A percentile compares a stretch with the other conserved stretches of the same genome.
These are phyloP conservation scores for Tanacetum coccineum DNA, from an alignment of 129 eudicot species.

Conservation along the genomic window DNA sequence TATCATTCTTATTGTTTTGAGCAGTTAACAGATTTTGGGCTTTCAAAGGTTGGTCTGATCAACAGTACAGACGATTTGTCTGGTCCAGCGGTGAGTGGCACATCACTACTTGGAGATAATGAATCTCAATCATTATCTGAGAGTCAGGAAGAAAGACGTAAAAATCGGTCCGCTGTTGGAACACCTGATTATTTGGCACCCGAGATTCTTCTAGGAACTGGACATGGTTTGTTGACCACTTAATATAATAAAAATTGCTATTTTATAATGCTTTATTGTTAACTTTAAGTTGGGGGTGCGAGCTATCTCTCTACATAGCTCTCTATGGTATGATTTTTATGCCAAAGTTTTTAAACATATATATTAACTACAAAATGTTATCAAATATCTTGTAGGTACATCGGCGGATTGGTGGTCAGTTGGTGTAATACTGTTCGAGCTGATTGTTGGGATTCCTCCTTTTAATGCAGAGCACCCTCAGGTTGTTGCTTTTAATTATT, in stretches of 20 bases:
- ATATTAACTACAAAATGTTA: conserved; percentile 4
- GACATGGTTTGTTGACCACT: conserved; percentile 72
- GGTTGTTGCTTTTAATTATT: conserved; percentile 36
- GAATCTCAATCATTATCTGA: conserved; percentile 59
- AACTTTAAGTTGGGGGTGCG: no score
- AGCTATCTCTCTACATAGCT: no score
- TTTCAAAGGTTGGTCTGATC: conserved; percentile 95
- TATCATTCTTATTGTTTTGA: conserved; percentile 27
- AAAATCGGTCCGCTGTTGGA: conserved; percentile 98
- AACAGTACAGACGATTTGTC: conserved; percentile 96
- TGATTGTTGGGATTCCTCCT: conserved; percentile 97
- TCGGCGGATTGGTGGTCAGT: conserved; percentile 99
- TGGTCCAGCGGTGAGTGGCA: conserved; percentile 92
- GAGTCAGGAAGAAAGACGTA: conserved; percentile 79
- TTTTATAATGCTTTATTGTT: background rate
- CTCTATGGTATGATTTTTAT: background rate
- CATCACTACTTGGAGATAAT: conserved; percentile 68
- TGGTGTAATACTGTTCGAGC: conserved; percentile 89
- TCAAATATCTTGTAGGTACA: conserved; percentile 41
- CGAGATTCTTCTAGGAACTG: conserved; percentile 97
- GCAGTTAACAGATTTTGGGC: conserved; percentile 99
- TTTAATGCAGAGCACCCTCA: conserved; percentile 99
- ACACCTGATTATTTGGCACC: conserved; percentile 99
- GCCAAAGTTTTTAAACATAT: background rate
- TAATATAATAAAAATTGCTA: conserved; percentile 6